Base-by-base conservation (phyloP, 768 basidiomycete species). In the Neoboletus magnificus region DNA sequence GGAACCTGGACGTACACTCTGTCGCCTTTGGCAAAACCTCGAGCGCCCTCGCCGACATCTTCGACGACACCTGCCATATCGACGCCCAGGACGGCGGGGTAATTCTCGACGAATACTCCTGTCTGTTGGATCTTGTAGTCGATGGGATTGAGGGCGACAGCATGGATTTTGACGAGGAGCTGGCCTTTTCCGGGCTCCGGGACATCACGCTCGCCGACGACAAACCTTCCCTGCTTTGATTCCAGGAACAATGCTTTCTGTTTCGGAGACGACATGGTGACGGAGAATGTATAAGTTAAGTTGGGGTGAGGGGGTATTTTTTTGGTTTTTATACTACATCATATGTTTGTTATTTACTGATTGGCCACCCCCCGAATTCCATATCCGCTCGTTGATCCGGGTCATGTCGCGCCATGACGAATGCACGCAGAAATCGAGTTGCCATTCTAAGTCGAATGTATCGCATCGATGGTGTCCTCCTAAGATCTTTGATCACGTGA, bases 101-200 rank as follows among this genome's bases (percentile, higher is more conserved):
- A 80, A 2, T 61, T 51, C 5, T 74, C 60, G 18, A 74, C 52
- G 42, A 74, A 69, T 0, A 58, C 22, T 13, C 72, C 75, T 48
- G 57, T 57, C 46, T 63, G 53, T 43, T 71, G 73, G 25, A 76
- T 60, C 61, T 71, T 71, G 15, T 76, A 81, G 64, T 76, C 79
- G 37, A 76, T 56, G 10, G 81, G 82, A 60, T 82, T 81, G 11
- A 83, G 71, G 2, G 71, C 77, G 5, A 67, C 62, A 0, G 76
- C 60, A 37, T 72, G 59, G 46, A 79, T 52, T 56, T 76, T 73
- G 52, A 81, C 68, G 49, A 82, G 68, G 15, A 81, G 47, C 54
- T 82, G 70, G 9, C 73, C 73, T 3, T 64, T 61, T 1, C 73
- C 71, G 0, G 78, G 78, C 39, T 59, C 67, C 13, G 71, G 71